A percentile compares a stretch with the other conserved stretches of the same genome.
phyloP scores from a whole-genome alignment of 345 rosid genomes.

The Alliaria petiolata region DNA sequence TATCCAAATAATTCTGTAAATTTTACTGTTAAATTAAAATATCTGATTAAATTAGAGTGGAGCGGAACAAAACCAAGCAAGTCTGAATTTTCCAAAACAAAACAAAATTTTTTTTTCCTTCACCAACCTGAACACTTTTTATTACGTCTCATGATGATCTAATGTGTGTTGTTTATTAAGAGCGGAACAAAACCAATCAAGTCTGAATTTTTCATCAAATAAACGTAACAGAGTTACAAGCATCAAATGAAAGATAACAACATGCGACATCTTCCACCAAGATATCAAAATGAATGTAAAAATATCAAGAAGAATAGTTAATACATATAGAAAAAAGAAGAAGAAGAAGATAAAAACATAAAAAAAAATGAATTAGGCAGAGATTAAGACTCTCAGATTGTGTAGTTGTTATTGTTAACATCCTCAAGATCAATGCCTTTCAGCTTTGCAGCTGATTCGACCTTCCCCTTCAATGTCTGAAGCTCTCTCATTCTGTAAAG shows the following conservation, averaged over 20 bases:
- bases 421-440: constrained; percentile 44
- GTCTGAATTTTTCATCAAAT: constrained; percentile 18
- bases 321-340: not conserved
- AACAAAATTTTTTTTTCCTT: no score
- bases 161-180: not conserved
- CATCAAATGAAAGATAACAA: constrained; percentile 13
- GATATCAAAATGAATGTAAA: constrained; percentile 15
- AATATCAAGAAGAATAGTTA: constrained; percentile 19
- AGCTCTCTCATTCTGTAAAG: constrained; percentile 49
- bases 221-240: constrained; percentile 5
- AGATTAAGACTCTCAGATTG: constrained; percentile 19
- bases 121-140: not conserved
- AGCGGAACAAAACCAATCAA: constrained; percentile 2
- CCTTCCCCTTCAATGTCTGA: constrained; percentile 49
- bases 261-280: constrained; percentile 12
- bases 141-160: not conserved
- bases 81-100: no score
- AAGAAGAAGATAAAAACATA: no score
- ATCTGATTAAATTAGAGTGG: no score
- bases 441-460: constrained; percentile 47
- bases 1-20: no score
- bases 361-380: no score
- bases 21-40: no score
- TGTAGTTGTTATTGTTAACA: constrained; percentile 35
- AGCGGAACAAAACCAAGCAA: no score